phyloP scores from a whole-genome alignment of 495 filamentous ascomycete species.

The Peziza echinospora region DNA sequence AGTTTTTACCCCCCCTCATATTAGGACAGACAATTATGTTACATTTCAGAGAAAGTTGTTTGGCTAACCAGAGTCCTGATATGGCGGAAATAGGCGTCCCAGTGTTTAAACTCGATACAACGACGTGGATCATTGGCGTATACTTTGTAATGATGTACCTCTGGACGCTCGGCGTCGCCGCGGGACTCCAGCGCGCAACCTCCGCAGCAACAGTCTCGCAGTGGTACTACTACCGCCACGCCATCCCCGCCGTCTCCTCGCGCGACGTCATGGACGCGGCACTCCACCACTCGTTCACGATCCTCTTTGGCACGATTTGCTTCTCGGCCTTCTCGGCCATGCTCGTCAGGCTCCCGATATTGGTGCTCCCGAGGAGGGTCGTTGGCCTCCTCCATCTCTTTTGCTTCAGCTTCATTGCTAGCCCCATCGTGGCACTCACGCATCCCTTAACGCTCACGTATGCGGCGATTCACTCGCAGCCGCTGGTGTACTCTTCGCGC shows the following conservation, averaged over 20 bases:
- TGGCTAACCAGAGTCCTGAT: conserved; percentile 5
- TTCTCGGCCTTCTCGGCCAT: conserved; percentile 61
- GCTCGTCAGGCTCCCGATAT: conserved; percentile 61
- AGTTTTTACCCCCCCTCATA: too few relatives aligned
- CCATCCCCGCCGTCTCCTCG: conserved; percentile 50
- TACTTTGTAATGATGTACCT: conserved; percentile 87
- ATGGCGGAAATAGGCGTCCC: conserved; percentile 10
- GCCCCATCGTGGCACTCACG: conserved; percentile 61
- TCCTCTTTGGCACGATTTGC: conserved; percentile 83
- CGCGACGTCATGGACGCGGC: conserved; percentile 64
- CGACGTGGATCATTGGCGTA: conserved; percentile 74
- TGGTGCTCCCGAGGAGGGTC: conserved; percentile 56
- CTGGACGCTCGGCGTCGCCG: conserved; percentile 73
- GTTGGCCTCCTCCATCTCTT: conserved; percentile 31
- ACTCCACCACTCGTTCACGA: conserved; percentile 52
- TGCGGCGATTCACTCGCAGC: conserved; percentile 77
- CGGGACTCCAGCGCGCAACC: conserved; percentile 69
- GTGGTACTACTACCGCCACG: conserved; percentile 94
- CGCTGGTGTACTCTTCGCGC: conserved; percentile 49
- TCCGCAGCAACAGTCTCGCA: conserved; percentile 91
- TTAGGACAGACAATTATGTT: too few relatives aligned
- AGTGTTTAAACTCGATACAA: conserved; percentile 30
- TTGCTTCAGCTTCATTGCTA: conserved; percentile 59
- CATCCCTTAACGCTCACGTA: conserved; percentile 85
- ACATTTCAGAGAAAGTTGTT: not conserved